Evolutionary conservation across 371 early-diverging fungal genomes (phyloP).

Genomic region (Mycotypha africana): DNA sequence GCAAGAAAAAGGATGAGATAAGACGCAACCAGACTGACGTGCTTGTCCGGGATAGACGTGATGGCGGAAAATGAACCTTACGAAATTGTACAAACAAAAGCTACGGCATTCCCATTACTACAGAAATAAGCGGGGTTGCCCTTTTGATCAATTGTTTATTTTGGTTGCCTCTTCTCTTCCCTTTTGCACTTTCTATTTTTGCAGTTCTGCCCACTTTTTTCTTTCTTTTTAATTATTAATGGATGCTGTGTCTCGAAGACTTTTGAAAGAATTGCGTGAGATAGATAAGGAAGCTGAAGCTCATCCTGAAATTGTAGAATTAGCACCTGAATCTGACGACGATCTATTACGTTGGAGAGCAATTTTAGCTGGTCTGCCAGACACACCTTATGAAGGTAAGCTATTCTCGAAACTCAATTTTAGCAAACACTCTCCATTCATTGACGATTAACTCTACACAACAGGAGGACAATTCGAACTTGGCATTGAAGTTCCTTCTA

Average conservation of each 20-base stretch:
- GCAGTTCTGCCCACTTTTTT: neutral
- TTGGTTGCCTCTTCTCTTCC: no score
- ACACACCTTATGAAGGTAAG: conserved; percentile 80
- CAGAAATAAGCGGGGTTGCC: no score
- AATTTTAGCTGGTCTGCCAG: conserved; percentile 71
- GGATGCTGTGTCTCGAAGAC: conserved; percentile 54
- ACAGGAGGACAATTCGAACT: conserved; percentile 58
- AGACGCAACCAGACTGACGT: no score
- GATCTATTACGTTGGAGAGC: conserved; percentile 88
- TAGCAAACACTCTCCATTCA: neutral
- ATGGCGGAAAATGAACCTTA: no score
- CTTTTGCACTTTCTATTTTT: conserved; percentile 1
- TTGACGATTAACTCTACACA: no score
- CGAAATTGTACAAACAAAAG: no score
- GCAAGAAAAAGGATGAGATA: no score
- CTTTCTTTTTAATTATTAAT: conserved; percentile 8
- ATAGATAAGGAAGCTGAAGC: conserved; percentile 45
- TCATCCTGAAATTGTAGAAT: conserved; percentile 53
- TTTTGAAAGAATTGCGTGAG: conserved; percentile 60
- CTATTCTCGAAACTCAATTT: neutral
- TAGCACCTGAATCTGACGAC: conserved; percentile 67
- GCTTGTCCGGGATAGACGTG: no score
- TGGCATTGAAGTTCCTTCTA: conserved; percentile 49
- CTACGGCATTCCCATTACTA: no score
- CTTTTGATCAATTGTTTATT: no score